A percentile compares a stretch with the other conserved stretches of the same genome.
Conservation (phyloP, 495 filamentous ascomycete species). For the Aspergillus mulundensis region DNA sequence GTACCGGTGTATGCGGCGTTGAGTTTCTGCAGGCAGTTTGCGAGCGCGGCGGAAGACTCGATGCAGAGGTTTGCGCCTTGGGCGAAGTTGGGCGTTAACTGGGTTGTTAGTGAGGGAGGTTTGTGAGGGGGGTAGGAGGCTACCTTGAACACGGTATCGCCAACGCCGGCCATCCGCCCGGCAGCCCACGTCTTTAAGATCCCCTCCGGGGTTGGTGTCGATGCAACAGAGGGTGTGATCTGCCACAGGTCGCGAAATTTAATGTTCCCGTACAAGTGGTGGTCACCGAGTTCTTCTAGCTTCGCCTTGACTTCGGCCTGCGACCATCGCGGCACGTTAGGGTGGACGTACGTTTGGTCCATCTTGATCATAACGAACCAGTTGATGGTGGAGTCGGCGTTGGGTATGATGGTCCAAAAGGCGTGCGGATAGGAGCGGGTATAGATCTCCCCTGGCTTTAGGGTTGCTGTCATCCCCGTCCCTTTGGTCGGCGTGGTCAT, state of each 20-base stretch:
- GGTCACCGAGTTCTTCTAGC: background rate
- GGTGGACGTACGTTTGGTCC: background rate
- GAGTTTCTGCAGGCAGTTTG: background rate
- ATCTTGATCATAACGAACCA: background rate
- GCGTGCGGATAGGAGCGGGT: background rate
- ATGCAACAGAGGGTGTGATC: background rate
- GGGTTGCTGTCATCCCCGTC: background rate
- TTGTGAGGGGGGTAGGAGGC: background rate
- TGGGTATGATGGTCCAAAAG: background rate
- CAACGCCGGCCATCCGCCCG: background rate
- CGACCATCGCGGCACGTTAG: background rate
- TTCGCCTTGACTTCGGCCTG: background rate
- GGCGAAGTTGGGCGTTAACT: background rate
- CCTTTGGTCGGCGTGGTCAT: background rate
- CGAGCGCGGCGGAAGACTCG: background rate
- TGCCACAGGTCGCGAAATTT: background rate
- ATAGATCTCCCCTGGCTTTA: background rate
- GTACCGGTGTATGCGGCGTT: no score
- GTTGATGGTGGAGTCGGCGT: background rate
- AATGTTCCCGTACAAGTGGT: background rate
- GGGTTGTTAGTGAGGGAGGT: background rate
- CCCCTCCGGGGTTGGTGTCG: background rate
- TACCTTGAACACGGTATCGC: constrained; percentile 1
- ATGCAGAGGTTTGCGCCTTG: constrained; percentile 3
- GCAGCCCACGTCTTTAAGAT: background rate